These are phyloP conservation scores for Populus deltoides DNA, from an alignment of 345 rosid species.

Conservation along the genomic window DNA sequence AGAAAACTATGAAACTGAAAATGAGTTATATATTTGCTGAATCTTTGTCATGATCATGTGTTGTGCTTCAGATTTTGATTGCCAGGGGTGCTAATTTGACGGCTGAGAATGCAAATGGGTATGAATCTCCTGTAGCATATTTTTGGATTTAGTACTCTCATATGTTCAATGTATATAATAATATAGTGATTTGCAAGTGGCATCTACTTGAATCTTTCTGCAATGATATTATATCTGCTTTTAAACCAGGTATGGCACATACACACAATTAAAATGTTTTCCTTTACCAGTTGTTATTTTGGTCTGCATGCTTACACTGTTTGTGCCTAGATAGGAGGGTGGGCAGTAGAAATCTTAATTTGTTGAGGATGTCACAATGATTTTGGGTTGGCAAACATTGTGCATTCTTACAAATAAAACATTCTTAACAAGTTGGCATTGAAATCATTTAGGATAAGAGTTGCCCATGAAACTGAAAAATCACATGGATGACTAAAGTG, in stretches of 20 bases:
- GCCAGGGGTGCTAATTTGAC: constrained; percentile 71
- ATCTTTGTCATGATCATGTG: constrained; percentile 8
- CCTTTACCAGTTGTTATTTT: not conserved
- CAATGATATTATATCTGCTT: not conserved
- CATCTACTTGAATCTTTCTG: not conserved
- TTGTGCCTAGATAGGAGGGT: not conserved
- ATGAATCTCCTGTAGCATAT: constrained; percentile 10
- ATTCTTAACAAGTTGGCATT: not conserved
- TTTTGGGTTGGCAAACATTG: not conserved
- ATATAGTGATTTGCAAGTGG: not conserved
- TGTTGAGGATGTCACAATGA: not conserved
- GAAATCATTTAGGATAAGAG: too few relatives aligned
- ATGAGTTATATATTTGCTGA: constrained; percentile 9
- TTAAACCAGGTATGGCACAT: not conserved
- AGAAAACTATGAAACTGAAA: constrained; percentile 5
- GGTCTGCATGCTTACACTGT: not conserved
- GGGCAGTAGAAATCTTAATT: not conserved
- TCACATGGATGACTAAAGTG: too few relatives aligned
- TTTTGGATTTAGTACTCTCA: not conserved
- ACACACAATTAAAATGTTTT: not conserved
- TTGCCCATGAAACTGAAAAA: too few relatives aligned
- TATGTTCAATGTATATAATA: not conserved
- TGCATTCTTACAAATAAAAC: not conserved
- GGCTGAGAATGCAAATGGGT: constrained; percentile 80
- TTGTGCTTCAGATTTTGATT: constrained; percentile 64